Base-by-base conservation (phyloP, 2,329 filamentous ascomycete species). In the Penicillium sp. region DNA sequence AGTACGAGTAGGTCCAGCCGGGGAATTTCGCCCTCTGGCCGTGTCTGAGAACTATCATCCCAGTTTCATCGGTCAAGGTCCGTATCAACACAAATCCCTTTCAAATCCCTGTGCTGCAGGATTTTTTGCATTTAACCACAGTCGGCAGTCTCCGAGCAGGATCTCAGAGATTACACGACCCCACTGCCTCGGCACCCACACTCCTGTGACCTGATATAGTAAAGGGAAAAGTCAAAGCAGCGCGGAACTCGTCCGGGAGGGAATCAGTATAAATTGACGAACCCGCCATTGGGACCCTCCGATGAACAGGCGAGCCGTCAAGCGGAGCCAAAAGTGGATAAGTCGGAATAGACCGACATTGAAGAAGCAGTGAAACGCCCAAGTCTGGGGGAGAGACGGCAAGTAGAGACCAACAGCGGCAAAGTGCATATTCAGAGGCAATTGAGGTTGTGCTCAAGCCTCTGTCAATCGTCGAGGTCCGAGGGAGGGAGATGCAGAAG, bases 231-330 rank as follows among this genome's bases (percentile, higher is more conserved):
- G 16, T 18, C 29, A 21, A 45, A 40, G n/a, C 5, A 54, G 32
- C 41, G 51, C 58, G 60, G 61, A 63, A 58, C 60, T 59, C 53
- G 62, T 62, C 61, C 62, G 60, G 45, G 39, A 50, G 45, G 29
- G 49, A 16, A 14, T 24, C 29, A 18, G 13, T 41, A 39, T 32
- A 11, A 51, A 32, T 32, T 11, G 4, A 4, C 21, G 13, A 51
- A 14, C 34, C 18, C 18, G 24, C 10, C 18, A 41, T 41, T 11
- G 21, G 42, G 42, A 4, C 32, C 41, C 21, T 16, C 36, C 48
- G 50, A 55, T 27, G 41, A 40, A n/a, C 42, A 36, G n/a, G 40
- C 24, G 41, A 34, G 36, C 46, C 49, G 18, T 50, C 46, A 27
- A 49, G 56, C 52, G 58, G 54, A 58, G 50, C 48, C 49, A 31